Conservation (phyloP, 306 rosid species). For the Fragaria nilgerrensis region DNA sequence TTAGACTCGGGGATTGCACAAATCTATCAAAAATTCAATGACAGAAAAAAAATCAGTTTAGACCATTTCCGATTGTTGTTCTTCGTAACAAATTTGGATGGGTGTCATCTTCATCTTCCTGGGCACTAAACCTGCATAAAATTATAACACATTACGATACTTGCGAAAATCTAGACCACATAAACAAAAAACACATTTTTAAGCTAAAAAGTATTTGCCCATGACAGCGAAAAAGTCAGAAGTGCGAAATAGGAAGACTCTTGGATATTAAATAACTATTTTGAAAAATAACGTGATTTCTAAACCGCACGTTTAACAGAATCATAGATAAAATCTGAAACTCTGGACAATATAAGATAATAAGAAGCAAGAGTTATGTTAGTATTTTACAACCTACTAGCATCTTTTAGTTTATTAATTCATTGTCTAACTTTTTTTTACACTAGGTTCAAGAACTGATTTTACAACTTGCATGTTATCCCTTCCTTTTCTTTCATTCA, state of each 20-base stretch:
- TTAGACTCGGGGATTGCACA: slow-evolving; percentile 13
- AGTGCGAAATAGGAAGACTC: background rate
- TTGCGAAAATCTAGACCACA: background rate
- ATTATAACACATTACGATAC: background rate
- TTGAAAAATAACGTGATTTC: background rate
- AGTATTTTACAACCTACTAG: background rate
- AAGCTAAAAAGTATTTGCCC: background rate
- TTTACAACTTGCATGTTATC: background rate
- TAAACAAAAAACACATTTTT: slow-evolving; percentile 4
- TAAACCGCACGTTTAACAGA: background rate
- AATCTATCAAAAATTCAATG: slow-evolving; percentile 24
- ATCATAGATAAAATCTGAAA: background rate
- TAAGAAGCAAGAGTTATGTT: background rate
- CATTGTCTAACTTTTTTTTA: background rate
- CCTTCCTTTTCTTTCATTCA: background rate
- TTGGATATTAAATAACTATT: background rate
- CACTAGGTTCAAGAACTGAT: background rate
- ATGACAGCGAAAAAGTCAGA: background rate
- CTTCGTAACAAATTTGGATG: slow-evolving; percentile 69
- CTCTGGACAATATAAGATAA: background rate
- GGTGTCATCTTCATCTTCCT: slow-evolving; percentile 92
- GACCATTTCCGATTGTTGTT: slow-evolving; percentile 96
- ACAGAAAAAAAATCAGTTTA: slow-evolving; percentile 24
- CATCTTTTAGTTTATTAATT: background rate
- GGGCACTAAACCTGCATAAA: slow-evolving; percentile 78